Evolutionary conservation across 768 basidiomycete genomes (phyloP), one percentile per base, ranked within the genome.

Genomic region (Collybia mongolica): DNA sequence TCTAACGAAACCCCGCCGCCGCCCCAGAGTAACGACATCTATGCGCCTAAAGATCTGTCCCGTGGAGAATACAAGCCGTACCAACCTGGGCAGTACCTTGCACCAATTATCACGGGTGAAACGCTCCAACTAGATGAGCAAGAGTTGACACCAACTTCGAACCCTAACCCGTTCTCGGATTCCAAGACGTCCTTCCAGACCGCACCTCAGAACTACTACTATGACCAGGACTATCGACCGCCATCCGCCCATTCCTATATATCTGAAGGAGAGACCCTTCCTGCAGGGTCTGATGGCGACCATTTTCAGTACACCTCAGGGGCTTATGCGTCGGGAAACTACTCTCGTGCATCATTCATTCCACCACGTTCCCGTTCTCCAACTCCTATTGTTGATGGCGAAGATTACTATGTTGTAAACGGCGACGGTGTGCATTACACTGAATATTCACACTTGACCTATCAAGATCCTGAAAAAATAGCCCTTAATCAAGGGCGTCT

Each of bases 301-400:
- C 83, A 84, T 62, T 86, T 85, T 62, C 72, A 73, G 38, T 74
- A 82, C 44, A 85, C 88, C 58, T 69, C 80, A 0, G 86, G 87
- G 57, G 86, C 83, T 2, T 90, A 84, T 55, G 75, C 88, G 7
- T 85, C 86, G 0, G 86, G 83, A 6, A 74, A 75, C 48, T 69
- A 75, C 55, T 70, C 80, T 6, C 79, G 78, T 9, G 67, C 76
- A 26, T 66, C 73, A 1, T 77, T 74, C 56, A 69, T 65, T 5
- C 72, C 75, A 2, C 76, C 84, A 24, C 80, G 85, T 42, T 90
- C 88, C 17, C 82, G 88, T 19, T 90, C 88, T 2, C 86, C 88
- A 0, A 90, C 88, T 3, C 88, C 88, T 8, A 82, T 82, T 7
- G 77, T 77, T 3, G 86, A 88, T 44, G 86, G 88, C 35, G 87